Evolutionary conservation across 202 grass and related monocot species (phyloP).

Genomic region (Panicum virgatum): DNA sequence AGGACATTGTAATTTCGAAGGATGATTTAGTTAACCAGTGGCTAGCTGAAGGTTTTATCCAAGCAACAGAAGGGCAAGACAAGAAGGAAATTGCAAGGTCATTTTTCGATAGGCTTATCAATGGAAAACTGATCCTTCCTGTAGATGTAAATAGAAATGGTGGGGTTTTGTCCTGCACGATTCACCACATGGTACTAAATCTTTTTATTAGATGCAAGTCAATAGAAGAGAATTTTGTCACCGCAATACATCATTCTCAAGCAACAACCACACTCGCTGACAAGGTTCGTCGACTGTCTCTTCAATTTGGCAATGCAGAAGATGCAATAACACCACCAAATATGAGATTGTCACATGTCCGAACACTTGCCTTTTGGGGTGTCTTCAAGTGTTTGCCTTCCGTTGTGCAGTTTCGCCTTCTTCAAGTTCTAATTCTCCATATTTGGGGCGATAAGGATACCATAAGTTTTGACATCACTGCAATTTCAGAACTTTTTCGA

Average conservation of each 20-base stretch:
- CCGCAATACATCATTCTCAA: not conserved
- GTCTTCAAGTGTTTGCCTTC: not conserved
- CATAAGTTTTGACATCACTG: not conserved
- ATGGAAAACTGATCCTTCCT: conserved; percentile 22
- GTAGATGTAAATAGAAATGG: not conserved
- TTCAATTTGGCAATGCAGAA: conserved; percentile 25
- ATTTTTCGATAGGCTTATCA: conserved; percentile 33
- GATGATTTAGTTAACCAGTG: conserved; percentile 38
- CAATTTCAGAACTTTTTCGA: conserved; percentile 8
- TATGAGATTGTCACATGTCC: conserved; percentile 20
- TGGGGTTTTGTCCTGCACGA: conserved; percentile 13
- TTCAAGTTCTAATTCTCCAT: conserved; percentile 24
- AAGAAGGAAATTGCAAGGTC: not conserved
- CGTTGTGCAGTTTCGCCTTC: not conserved
- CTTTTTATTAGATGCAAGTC: conserved; percentile 10
- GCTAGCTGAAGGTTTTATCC: conserved; percentile 41
- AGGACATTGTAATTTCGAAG: conserved; percentile 21
- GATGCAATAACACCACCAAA: not conserved
- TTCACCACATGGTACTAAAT: conserved; percentile 40
- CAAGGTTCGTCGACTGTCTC: conserved; percentile 41
- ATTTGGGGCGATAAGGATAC: not conserved
- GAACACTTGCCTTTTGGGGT: conserved; percentile 14
- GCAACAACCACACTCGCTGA: not conserved
- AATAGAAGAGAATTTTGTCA: conserved; percentile 32
- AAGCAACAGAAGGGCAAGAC: not conserved